Percentiles rank a stretch among this genome's conserved stretches.
Evolutionary conservation across 148 eudicot genomes (phyloP).

Genomic region (Vaccinium corymbosum): DNA sequence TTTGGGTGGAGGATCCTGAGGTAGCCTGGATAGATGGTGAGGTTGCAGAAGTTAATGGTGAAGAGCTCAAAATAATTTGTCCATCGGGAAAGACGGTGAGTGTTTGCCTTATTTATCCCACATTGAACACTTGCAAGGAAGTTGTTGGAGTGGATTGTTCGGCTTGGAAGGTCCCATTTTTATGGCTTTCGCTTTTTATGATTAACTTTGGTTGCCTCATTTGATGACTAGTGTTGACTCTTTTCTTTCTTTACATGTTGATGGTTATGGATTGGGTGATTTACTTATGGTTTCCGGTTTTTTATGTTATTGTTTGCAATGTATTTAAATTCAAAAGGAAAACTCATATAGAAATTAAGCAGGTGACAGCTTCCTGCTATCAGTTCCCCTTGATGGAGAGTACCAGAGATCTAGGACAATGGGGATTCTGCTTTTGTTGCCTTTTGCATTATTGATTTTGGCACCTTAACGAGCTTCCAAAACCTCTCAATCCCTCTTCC

Average conservation of each 20-base stretch:
- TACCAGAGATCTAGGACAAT: background rate
- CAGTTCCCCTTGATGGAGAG: background rate
- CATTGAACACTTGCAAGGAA: background rate
- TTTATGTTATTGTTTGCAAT: background rate
- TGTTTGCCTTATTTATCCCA: conserved; percentile 11
- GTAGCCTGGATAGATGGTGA: conserved; percentile 90
- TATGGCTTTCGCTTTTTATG: background rate
- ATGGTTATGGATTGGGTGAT: background rate
- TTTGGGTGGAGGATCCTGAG: conserved; percentile 93
- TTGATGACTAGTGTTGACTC: background rate
- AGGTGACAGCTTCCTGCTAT: conserved; percentile 7
- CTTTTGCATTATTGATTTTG: background rate
- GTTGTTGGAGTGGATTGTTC: background rate
- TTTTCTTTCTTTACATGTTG: background rate
- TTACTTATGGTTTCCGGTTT: background rate
- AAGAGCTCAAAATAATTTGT: conserved; percentile 48
- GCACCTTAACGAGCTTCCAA: background rate
- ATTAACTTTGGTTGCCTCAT: background rate
- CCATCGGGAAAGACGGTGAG: conserved; percentile 45
- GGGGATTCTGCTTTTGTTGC: background rate
- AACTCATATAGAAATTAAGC: background rate
- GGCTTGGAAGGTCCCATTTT: background rate
- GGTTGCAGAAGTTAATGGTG: conserved; percentile 67
- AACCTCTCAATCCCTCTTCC: background rate
- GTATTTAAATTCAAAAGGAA: background rate